Evolutionary conservation across 768 basidiomycete species (phyloP).

Genomic region (Calvatia gigantea): DNA sequence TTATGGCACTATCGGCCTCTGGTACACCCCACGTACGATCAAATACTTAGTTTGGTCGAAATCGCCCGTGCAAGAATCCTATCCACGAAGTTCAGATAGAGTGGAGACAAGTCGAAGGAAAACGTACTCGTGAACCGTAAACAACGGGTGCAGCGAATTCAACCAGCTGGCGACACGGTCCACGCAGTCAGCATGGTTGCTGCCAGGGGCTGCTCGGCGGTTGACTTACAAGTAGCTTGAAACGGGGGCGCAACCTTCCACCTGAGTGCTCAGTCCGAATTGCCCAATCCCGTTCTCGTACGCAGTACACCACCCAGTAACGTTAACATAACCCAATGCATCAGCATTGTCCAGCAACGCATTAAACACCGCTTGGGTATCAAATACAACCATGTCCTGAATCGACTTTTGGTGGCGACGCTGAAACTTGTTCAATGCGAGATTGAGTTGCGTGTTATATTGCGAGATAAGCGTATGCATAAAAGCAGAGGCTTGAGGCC

Average conservation of each 20-base stretch:
- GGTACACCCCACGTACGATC: no score
- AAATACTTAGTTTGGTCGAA: slow-evolving; percentile 39
- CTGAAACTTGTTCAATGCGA: slow-evolving; percentile 36
- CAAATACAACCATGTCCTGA: slow-evolving; percentile 45
- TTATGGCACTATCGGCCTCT: no score
- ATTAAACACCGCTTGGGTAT: slow-evolving; percentile 58
- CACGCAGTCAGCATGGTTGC: neutral
- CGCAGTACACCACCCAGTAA: slow-evolving; percentile 54
- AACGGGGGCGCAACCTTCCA: slow-evolving; percentile 55
- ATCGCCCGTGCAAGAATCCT: slow-evolving; percentile 53
- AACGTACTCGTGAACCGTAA: slow-evolving; percentile 58
- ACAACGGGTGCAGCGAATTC: slow-evolving; percentile 57
- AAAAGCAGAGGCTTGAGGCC: slow-evolving; percentile 29
- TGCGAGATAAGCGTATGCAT: slow-evolving; percentile 35
- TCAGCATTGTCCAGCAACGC: slow-evolving; percentile 48
- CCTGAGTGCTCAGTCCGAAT: slow-evolving; percentile 47
- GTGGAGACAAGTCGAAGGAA: neutral
- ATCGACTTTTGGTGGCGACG: slow-evolving; percentile 34
- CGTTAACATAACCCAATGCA: slow-evolving; percentile 54
- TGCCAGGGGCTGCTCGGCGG: slow-evolving; percentile 1
- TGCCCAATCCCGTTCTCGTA: slow-evolving; percentile 52
- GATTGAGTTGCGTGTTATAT: slow-evolving; percentile 47
- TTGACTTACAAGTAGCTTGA: slow-evolving; percentile 60
- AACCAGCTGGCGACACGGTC: slow-evolving; percentile 43
- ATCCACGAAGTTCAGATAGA: neutral